Evolutionary conservation across 352 stramenopile species (phyloP), one percentile per base, ranked within the genome.

Genomic region (Phytophthora pini): DNA sequence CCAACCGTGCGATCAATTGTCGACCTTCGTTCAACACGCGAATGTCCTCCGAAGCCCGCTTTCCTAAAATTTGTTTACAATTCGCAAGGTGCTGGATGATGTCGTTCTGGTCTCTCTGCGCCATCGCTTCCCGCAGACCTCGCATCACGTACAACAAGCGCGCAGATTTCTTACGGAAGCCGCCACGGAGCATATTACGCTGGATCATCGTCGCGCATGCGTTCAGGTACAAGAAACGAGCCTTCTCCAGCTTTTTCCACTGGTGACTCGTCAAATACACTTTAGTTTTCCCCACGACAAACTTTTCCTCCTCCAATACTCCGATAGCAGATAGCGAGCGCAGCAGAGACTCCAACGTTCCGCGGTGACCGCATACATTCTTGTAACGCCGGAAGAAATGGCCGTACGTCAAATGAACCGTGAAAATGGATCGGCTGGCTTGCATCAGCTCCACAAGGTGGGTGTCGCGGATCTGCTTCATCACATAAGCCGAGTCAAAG

Each of bases 341-440:
- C 22, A 95, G 36, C 1, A 95, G 57, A 1, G 82, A 92, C 65
- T 93, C 82, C 0, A 95, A 61, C 5, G 87, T 92, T 22, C 84
- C 80, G 15, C 84, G 79, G 27, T 93, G 82, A 36, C 84, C 84
- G 59, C 87, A 95, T 10, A 95, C 86, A 49, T 89, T 90, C 57
- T 89, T 89, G 67, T 95, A 93, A 8, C 80, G 82, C 4, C 80
- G 75, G 64, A 92, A 93, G 48, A 95, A 95, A 40, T 92, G 84
- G 27, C 81, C 88, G 53, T 87, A 90, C 10, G 84, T 89, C 55
- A 95, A 61, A 29, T 89, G 83, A 0, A 92, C 81, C 8, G 82
- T 90, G 55, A 89, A 90, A 41, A 89, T 86, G 3, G 83, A 88
- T 31, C 82, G 82, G 45, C 79, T 90, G 4, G 87, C 82, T 58